A percentile compares a stretch with the other conserved stretches of the same genome.
Conservation (phyloP, 345 rosid genomes). For the Corchorus capsularis region DNA sequence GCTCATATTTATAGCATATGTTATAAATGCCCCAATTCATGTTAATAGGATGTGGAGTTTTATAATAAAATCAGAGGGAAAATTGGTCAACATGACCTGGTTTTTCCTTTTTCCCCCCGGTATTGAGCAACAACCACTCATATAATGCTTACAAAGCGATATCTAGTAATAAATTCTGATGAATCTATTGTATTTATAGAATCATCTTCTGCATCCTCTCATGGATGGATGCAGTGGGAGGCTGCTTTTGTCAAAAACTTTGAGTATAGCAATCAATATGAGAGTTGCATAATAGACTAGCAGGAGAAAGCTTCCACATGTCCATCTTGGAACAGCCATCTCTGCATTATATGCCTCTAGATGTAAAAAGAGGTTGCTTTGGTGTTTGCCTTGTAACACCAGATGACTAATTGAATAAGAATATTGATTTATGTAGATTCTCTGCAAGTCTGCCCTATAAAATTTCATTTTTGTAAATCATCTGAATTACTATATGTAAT, state of each 20-base stretch:
- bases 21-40: slow-evolving; percentile 11
- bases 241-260: background rate
- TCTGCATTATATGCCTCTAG: background rate
- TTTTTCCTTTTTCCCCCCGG: no score
- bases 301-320: background rate
- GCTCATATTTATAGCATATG: slow-evolving; percentile 1
- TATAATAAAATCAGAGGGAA: background rate
- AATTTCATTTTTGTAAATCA: background rate
- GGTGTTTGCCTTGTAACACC: background rate
- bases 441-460: background rate
- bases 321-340: background rate
- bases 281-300: background rate
- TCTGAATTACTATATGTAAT: background rate
- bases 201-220: background rate
- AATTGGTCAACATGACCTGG: background rate
- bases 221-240: background rate
- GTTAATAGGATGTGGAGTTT: background rate
- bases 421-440: background rate
- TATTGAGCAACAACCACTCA: background rate
- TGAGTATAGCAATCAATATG: background rate
- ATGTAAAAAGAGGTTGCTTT: background rate
- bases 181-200: background rate
- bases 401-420: background rate
- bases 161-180: background rate
- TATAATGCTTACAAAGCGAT: background rate